phyloP scores from a whole-genome alignment of 129 eudicot genomes.

The Ambrosia artemisiifolia region DNA sequence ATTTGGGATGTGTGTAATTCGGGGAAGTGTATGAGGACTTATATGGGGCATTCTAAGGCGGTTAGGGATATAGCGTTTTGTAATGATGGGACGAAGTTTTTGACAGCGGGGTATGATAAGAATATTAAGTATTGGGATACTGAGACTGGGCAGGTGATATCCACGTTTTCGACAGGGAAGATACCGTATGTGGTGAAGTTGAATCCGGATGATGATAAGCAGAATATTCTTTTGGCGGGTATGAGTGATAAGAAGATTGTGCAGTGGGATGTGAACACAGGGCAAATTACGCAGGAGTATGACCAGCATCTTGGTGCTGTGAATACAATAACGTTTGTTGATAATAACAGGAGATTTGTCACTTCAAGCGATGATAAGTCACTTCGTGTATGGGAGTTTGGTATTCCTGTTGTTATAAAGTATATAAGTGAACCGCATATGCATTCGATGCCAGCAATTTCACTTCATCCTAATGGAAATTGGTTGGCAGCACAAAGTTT shows the following conservation, averaged over 20 bases:
- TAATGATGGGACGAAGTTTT: conserved; percentile 84
- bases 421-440: conserved; percentile 98
- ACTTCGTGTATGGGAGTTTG: conserved; percentile 94
- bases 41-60: conserved; percentile 93
- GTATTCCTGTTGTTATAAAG: conserved; percentile 96
- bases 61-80: conserved; percentile 88
- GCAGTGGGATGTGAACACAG: conserved; percentile 88
- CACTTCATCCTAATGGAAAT: conserved; percentile 85
- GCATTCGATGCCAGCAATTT: conserved; percentile 97
- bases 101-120: conserved; percentile 93
- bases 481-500: conserved; percentile 98
- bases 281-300: conserved; percentile 94
- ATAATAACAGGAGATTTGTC: conserved; percentile 87
- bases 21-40: conserved; percentile 96
- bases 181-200: conserved; percentile 89
- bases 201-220: conserved; percentile 97
- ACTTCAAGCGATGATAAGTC: conserved; percentile 97
- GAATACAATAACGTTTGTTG: conserved; percentile 92
- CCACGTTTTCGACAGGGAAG: conserved; percentile 90
- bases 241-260: conserved; percentile 99
- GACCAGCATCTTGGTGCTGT: conserved; percentile 99
- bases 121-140: conserved; percentile 99
- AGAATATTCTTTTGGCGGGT: conserved; percentile 84
- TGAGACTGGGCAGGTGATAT: conserved; percentile 91
- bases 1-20: conserved; percentile 95